Base-by-base conservation (phyloP, 2,329 filamentous ascomycete genomes). In the Cadophora malorum region DNA sequence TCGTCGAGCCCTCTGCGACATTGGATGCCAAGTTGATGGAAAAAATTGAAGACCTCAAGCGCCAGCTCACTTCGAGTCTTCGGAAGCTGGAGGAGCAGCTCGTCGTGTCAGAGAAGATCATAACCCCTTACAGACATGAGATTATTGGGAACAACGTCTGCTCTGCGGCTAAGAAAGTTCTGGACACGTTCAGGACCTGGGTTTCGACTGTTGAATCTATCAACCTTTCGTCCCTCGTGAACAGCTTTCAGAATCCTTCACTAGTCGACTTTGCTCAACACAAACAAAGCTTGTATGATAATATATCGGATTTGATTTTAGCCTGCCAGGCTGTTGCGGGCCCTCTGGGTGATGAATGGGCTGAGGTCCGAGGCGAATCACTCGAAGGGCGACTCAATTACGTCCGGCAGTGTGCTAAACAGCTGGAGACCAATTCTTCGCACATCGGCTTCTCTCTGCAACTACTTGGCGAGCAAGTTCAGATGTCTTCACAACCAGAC, bases 231-330 rank as follows among this genome's bases (percentile, higher is more conserved):
- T 88, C 91, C 0, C 82, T 98, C 2, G 90, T 90, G 50, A 90
- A 91, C 67, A 90, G 86, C 67, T 90, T 94, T 72, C 92, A 95
- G 77, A 95, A 91, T 53, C 93, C 94, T 0, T 92, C 96, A 74
- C 82, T 98, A 38, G 86, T 89, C 59, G 96, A 98, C 74, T 97
- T 97, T 78, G 90, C 90, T 75, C 87, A 90, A 38, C 93, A 97
- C 78, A 98, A 98, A 80, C 96, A 99, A 79, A 92, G 91, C 74
- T 84, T 97, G 21, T 98, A 98, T 79, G 96, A 98, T 79, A 91
- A 94, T 68, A 91, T 97, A 65, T 94, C 94, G 9, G 96, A 98
- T 78, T 86, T 99, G 33, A 82, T 98, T 4, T 81, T 97, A 61
- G 89, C 91, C 67, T 97, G 94, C 76, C 96, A 99, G 80, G 89